Evolutionary conservation across 2,329 filamentous ascomycete species (phyloP).

Genomic region (Lachnellula willkommii): DNA sequence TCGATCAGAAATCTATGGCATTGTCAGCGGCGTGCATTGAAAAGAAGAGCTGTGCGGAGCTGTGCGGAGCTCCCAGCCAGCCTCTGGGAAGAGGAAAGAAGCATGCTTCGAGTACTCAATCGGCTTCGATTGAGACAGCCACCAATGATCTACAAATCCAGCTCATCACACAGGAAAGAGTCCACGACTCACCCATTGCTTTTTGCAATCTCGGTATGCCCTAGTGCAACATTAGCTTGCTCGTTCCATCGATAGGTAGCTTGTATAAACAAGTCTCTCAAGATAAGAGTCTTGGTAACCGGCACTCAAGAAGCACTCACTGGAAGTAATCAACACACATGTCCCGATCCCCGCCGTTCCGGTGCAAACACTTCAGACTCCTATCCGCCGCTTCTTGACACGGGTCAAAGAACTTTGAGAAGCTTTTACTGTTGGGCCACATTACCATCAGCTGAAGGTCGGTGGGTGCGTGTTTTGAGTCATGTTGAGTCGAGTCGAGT

Average conservation of each 20-base stretch:
- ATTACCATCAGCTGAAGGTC: background rate
- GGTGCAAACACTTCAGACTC: conserved; percentile 81
- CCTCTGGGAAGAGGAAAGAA: background rate
- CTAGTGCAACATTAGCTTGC: conserved; percentile 40
- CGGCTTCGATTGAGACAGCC: background rate
- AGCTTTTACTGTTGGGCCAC: conserved; percentile 60
- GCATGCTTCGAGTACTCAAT: background rate
- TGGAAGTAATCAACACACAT: conserved; percentile 96
- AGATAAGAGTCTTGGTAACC: background rate
- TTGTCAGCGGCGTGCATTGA: conserved; percentile 1
- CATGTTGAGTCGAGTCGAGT: background rate
- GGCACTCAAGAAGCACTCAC: conserved; percentile 47
- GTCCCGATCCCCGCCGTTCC: conserved; percentile 79
- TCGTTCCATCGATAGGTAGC: background rate
- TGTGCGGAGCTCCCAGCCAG: background rate
- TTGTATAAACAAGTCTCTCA: background rate
- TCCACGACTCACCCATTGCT: conserved; percentile 68
- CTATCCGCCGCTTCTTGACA: conserved; percentile 86
- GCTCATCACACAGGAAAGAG: background rate
- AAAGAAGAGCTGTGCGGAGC: background rate
- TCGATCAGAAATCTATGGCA: conserved; percentile 38
- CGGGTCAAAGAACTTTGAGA: conserved; percentile 89
- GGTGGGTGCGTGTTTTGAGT: too few species aligned
- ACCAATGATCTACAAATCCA: background rate
- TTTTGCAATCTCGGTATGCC: conserved; percentile 91